Evolutionary conservation across 169 alveolate genomes (phyloP), one percentile per base, ranked within the genome.

Genomic region (Plasmodium gaboni): DNA sequence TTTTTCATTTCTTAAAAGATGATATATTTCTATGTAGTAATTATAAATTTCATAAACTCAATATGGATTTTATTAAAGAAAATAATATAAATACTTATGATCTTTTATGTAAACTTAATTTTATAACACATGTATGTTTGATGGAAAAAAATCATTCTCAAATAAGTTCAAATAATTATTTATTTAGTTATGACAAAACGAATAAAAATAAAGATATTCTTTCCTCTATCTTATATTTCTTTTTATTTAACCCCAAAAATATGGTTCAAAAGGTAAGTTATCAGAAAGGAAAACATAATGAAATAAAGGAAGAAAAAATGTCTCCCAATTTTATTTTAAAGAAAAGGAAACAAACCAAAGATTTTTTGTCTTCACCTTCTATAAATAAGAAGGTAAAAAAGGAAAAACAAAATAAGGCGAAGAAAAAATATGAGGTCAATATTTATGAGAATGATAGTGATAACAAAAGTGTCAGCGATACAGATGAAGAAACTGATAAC

Each of bases 381-480:
- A 28, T 17, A 38, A 28, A 15, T 10, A 67, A 38, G 15, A 46
- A 48, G 13, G 12, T 9, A 1, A 28, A 42, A 4, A 51, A 19
- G 26, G 53, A 59, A 68, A 19, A 51, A 2, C 38, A 12, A 59
- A n/a, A 46, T 42, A 42, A 38, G 67, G 13, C 3, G 4, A 70
- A 53, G 13, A 32, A 22, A 46, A 42, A 12, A 5, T 26, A 65
- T 65, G 12, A 17, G 6, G 38, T 64, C 19, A 67, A 13, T 59
- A 24, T 83, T 38, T 83, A 68, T 53, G 91, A 83, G 59, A 83
- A 72, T 42, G 91, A 83, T 61, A 83, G 73, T 48, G 55, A 44
- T 2, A 59, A 46, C n/a, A 46, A 22, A 24, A 48, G 51, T 48
- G 32, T 13, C 10, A 42, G 42, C 32, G 89, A 78, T 15, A 78